Evolutionary conservation across 2,329 filamentous ascomycete species (phyloP).

Genomic region (Cladosporium colombiae): DNA sequence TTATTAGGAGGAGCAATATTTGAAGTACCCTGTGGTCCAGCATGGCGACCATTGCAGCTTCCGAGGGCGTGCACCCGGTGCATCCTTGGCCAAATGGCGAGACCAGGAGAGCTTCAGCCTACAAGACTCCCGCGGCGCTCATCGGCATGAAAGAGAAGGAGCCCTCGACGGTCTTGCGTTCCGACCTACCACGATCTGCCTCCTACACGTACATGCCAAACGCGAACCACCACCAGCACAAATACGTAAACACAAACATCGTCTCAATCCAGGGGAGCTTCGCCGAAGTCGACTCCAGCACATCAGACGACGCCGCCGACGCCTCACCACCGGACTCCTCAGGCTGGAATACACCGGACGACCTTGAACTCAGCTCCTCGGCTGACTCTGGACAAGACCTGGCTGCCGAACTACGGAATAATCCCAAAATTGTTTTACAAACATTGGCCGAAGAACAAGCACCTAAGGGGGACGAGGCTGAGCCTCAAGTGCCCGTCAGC

Average conservation of each 20-base stretch:
- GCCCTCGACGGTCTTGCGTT: constrained; percentile 1
- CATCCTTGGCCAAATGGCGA: constrained; percentile 15
- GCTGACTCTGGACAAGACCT: constrained; percentile 35
- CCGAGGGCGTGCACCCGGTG: constrained; percentile 14
- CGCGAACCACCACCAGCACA: constrained; percentile 32
- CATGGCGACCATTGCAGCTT: constrained; percentile 14
- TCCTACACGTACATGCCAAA: constrained; percentile 59
- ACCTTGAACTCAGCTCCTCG: constrained; percentile 31
- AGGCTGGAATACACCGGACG: constrained; percentile 47
- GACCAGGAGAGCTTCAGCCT: constrained; percentile 14
- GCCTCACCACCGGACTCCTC: constrained; percentile 43
- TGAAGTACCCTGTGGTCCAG: not conserved
- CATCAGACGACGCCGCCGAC: constrained; percentile 37
- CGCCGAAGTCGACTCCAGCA: constrained; percentile 49
- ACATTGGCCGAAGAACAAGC: constrained; percentile 20
- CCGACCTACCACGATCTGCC: constrained; percentile 54
- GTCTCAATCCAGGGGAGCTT: constrained; percentile 51
- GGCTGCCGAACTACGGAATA: constrained; percentile 36
- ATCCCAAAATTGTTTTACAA: constrained; percentile 30
- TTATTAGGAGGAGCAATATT: not conserved
- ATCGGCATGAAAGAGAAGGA: constrained; percentile 21
- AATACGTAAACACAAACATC: constrained; percentile 30
- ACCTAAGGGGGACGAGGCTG: constrained; percentile 2
- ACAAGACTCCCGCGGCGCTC: constrained; percentile 16
- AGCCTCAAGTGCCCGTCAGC: not conserved